Evolutionary conservation across 192 early-diverging fungal species (phyloP), one percentile per base, ranked within the genome.

Genomic region (Coemansia pectinata): DNA sequence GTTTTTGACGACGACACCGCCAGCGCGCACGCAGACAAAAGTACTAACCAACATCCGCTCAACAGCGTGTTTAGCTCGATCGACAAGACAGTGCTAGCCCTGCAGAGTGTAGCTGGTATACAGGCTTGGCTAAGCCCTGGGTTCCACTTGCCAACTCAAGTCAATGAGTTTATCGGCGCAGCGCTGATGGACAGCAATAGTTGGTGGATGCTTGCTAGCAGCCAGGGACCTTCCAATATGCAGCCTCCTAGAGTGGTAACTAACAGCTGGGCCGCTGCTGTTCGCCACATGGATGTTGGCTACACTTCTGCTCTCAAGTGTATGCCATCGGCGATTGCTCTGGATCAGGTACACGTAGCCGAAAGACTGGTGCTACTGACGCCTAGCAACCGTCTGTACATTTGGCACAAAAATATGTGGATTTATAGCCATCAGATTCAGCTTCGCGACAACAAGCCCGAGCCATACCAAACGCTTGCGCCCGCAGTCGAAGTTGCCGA

Each of bases 231-330:
- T 12, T 66, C 36, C 10, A 69, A 68, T 14, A 64, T 72, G 23
- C 58, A 38, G 39, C 31, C 70, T 33, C 73, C 66, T 19, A 40
- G n/a, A 27, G 67, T 84, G 15, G 62, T 84, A 15, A 84, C 81
- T 27, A 76, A 31, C 48, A 70, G 59, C 73, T 76, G 73, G 77
- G 65, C 36, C 5, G 55, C 71, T 4, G 81, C 74, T 33, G 77
- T 79, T 53, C 81, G 81, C 23, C 81, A 84, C 14, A 63, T 34
- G 3, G 81, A 84, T 38, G 77, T 84, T n/a, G 81, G 81, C 25
- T 84, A 84, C 53, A 69, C 67, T 8, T 53, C 66, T 15, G 81
- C 76, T 8, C 33, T 73, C 29, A 62, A 70, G 42, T 84, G 77
- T 31, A 38, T 59, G 15, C 81, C 70, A 23, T 72, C 71, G 5